Percentiles rank a stretch among this genome's conserved stretches.
These are phyloP conservation scores for Blumeriella jaapii DNA, from an alignment of 2,329 filamentous ascomycete genomes.

Conservation along the genomic window DNA sequence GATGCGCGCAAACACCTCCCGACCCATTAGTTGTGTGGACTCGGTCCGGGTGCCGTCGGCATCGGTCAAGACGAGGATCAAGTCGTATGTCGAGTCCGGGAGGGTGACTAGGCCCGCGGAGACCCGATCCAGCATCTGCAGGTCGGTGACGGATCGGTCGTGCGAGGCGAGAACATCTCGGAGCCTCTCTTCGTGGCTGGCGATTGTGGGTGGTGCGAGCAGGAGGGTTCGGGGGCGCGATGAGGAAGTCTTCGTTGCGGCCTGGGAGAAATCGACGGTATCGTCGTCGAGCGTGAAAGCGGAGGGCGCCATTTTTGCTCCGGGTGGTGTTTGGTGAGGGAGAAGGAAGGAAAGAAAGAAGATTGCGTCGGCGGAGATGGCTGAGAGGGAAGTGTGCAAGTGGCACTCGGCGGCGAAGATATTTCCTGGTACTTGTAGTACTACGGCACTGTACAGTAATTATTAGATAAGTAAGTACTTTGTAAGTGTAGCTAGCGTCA, in stretches of 20 bases:
- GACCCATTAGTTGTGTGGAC: slow-evolving; percentile 50
- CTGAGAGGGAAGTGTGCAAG: no score
- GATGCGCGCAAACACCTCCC: slow-evolving; percentile 57
- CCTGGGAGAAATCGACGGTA: slow-evolving; percentile 19
- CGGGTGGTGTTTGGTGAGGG: slow-evolving; percentile 2
- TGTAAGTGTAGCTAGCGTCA: no score
- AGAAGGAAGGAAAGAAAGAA: no score
- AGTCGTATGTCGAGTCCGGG: slow-evolving; percentile 66
- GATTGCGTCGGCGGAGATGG: no score
- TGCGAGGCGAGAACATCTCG: slow-evolving; percentile 58
- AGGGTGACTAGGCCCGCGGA: slow-evolving; percentile 70
- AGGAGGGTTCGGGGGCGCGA: slow-evolving; percentile 55
- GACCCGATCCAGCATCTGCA: slow-evolving; percentile 96
- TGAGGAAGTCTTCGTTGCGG: slow-evolving; percentile 15
- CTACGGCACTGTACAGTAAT: no score
- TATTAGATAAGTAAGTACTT: no score
- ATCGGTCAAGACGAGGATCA: slow-evolving; percentile 74
- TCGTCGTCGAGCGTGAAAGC: slow-evolving; percentile 23
- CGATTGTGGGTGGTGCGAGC: slow-evolving; percentile 81
- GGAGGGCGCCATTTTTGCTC: slow-evolving; percentile 23
- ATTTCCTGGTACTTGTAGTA: no score
- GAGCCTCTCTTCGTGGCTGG: slow-evolving; percentile 71
- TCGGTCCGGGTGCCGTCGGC: slow-evolving; percentile 54
- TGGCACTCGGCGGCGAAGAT: no score
- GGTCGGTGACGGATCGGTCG: slow-evolving; percentile 67